Conservation (phyloP, 2,329 filamentous ascomycete genomes). For the Dothistroma pini region DNA sequence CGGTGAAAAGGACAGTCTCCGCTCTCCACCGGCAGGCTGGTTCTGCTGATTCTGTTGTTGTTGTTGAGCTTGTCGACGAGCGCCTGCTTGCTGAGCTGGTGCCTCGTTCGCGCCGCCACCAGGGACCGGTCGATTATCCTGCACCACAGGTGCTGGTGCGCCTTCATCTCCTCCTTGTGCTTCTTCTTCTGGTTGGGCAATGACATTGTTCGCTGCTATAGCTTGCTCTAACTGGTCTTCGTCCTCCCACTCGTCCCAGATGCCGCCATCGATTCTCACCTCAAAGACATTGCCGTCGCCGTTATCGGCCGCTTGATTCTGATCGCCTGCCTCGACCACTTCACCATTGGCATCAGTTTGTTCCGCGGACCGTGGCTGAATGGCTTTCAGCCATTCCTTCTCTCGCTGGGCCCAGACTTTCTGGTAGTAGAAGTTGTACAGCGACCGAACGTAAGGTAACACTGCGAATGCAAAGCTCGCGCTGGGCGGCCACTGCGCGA, state of each 20-base stretch:
- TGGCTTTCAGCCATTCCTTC: conserved; percentile 59
- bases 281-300: conserved; percentile 35
- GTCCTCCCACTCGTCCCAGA: conserved; percentile 42
- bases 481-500: conserved; percentile 63
- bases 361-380: conserved; percentile 51
- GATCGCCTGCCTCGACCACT: conserved; percentile 15
- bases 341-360: conserved; percentile 27
- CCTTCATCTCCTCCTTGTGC: conserved; percentile 46
- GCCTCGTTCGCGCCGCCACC: conserved; percentile 6
- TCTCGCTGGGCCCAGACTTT: conserved; percentile 56
- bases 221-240: conserved; percentile 36
- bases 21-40: conserved; percentile 18
- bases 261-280: conserved; percentile 35
- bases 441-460: conserved; percentile 61
- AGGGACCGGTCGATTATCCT: conserved; percentile 15
- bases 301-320: conserved; percentile 14
- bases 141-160: conserved; percentile 16
- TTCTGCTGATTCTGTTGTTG: conserved; percentile 17
- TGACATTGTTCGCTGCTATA: conserved; percentile 28
- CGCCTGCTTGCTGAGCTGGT: not conserved
- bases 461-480: conserved; percentile 63
- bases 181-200: conserved; percentile 24
- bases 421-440: conserved; percentile 62
- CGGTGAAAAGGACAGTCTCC: conserved; percentile 49
- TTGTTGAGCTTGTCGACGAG: conserved; percentile 10